Evolutionary conservation across 768 basidiomycete species (phyloP).

Genomic region (Amanita polypyramis): DNA sequence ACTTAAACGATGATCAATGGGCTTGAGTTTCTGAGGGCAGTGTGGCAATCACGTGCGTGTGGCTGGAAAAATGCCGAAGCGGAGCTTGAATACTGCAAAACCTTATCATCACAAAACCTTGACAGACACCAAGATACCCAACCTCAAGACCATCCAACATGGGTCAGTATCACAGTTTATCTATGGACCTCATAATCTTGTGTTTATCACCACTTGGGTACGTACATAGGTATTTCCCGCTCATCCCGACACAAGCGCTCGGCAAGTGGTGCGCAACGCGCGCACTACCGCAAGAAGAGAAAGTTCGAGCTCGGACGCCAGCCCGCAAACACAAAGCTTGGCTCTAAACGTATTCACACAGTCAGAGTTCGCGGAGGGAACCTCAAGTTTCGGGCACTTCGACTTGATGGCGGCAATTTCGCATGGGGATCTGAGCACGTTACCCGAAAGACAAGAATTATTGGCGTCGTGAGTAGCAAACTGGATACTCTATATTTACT

Average conservation of each 20-base stretch:
- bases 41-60: too few species aligned
- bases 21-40: too few species aligned
- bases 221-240: constrained; percentile 80
- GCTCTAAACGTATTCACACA: constrained; percentile 88
- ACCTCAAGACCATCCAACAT: constrained; percentile 69
- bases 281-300: constrained; percentile 99
- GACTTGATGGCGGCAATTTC: constrained; percentile 95
- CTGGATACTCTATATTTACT: neutral
- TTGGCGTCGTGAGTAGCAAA: constrained; percentile 74
- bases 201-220: constrained; percentile 9
- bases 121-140: constrained; percentile 33
- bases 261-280: constrained; percentile 82
- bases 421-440: constrained; percentile 96
- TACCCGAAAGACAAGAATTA: constrained; percentile 93
- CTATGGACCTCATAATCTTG: constrained; percentile 8
- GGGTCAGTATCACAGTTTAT: constrained; percentile 46
- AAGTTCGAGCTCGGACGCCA: constrained; percentile 99
- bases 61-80: constrained; percentile 21
- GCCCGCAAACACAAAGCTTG: constrained; percentile 94
- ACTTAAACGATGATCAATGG: too few species aligned
- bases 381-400: constrained; percentile 89
- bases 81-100: constrained; percentile 28
- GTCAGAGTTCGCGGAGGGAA: constrained; percentile 96
- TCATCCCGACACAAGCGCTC: constrained; percentile 97
- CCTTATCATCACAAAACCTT: constrained; percentile 51